Percentiles rank a stretch among this genome's conserved stretches.
These are phyloP conservation scores for Boeremia exigua DNA, from an alignment of 2,329 filamentous ascomycete species.

Conservation along the genomic window DNA sequence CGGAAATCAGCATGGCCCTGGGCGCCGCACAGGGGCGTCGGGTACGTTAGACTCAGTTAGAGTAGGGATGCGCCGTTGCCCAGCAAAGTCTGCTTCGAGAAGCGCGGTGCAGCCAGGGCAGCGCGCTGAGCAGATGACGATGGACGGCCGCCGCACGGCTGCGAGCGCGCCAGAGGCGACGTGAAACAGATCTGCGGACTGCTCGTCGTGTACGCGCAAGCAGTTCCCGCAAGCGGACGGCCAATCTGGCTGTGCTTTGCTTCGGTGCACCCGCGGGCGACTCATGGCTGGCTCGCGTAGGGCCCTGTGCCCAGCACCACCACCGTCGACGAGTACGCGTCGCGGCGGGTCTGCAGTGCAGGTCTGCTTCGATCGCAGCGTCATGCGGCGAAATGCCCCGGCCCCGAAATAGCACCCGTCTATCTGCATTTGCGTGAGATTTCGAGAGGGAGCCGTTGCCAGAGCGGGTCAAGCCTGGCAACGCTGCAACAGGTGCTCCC, in stretches of 20 bases:
- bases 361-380: conserved; percentile 5
- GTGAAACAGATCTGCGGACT: conserved; percentile 44
- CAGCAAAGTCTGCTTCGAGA: conserved; percentile 19
- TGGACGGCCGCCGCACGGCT: conserved; percentile 25
- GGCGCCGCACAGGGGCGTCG: conserved; percentile 26
- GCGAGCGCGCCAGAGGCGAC: conserved; percentile 20
- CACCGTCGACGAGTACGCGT: conserved; percentile 14
- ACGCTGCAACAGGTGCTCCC: conserved; percentile 13
- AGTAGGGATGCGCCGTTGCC: conserved; percentile 19
- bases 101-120: background rate
- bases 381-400: conserved; percentile 14
- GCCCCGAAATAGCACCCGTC: conserved; percentile 12
- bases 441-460: background rate
- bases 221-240: conserved; percentile 17
- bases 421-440: background rate
- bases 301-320: conserved; percentile 4
- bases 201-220: conserved; percentile 41
- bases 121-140: conserved; percentile 21
- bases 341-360: conserved; percentile 4
- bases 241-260: conserved; percentile 9
- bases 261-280: conserved; percentile 3
- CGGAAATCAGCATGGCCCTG: conserved; percentile 30
- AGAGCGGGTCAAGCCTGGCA: background rate
- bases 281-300: background rate
- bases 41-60: conserved; percentile 5